These are phyloP conservation scores for Neocallimastix lanati DNA, from an alignment of 192 early-diverging fungal genomes.

Conservation along the genomic window DNA sequence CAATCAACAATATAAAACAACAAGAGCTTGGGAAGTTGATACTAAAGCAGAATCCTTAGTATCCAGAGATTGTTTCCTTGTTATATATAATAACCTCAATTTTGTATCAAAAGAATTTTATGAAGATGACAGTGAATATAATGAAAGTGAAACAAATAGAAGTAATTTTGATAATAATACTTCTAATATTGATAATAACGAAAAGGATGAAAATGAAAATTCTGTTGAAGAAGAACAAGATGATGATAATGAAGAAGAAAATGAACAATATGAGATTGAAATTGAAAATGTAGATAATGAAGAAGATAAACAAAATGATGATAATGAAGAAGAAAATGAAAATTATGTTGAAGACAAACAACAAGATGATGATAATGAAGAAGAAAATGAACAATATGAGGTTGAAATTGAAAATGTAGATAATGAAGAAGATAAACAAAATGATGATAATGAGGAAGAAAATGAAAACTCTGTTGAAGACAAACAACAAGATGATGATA, in stretches of 20 bases:
- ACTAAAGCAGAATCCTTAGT: slow-evolving; percentile 5
- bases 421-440: too few relatives aligned
- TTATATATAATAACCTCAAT: slow-evolving; percentile 2
- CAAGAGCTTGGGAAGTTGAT: slow-evolving; percentile 19
- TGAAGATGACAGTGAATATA: background rate
- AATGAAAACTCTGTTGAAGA: too few relatives aligned
- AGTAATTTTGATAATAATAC: too few relatives aligned
- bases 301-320: background rate
- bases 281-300: background rate
- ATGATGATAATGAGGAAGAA: too few relatives aligned
- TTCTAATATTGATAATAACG: too few relatives aligned
- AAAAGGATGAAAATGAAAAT: background rate
- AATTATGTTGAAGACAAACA: background rate
- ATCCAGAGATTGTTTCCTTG: slow-evolving; percentile 23
- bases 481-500: too few relatives aligned
- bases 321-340: too few relatives aligned
- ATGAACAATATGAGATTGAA: background rate
- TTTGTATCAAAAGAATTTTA: background rate
- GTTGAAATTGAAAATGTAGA: too few relatives aligned
- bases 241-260: too few relatives aligned
- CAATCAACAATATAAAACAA: slow-evolving; percentile 19
- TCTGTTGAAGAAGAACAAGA: too few relatives aligned
- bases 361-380: too few relatives aligned
- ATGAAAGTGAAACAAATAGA: background rate
- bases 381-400: too few relatives aligned